Percentiles rank a stretch among this genome's conserved stretches.
Evolutionary conservation across 1,284 basidiomycete species (phyloP).

Genomic region (Pterulicium gracile): DNA sequence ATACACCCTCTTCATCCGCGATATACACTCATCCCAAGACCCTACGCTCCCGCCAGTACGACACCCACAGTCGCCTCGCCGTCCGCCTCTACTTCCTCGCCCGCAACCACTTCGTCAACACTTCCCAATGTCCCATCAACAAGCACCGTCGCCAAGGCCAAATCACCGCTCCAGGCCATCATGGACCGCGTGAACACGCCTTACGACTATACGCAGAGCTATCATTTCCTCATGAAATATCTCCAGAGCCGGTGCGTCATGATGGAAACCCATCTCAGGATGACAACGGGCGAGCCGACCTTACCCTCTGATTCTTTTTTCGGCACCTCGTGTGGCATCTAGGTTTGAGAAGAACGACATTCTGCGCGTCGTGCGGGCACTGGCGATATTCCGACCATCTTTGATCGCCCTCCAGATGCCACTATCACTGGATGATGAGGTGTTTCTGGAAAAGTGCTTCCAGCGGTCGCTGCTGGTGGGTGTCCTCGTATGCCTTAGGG

Average conservation of each 20-base stretch:
- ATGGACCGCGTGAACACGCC: constrained; percentile 69
- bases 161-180: constrained; percentile 48
- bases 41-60: background rate
- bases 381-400: constrained; percentile 91
- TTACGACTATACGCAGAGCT: constrained; percentile 89
- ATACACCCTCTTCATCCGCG: constrained; percentile 36
- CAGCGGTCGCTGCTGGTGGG: constrained; percentile 84
- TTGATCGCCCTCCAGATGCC: constrained; percentile 96
- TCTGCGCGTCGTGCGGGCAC: constrained; percentile 84
- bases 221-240: constrained; percentile 91
- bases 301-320: constrained; percentile 30
- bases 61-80: background rate
- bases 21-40: constrained; percentile 31
- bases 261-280: constrained; percentile 19
- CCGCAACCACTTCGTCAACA: constrained; percentile 14
- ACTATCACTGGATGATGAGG: constrained; percentile 84
- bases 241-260: constrained; percentile 68
- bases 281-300: constrained; percentile 27
- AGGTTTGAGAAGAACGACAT: constrained; percentile 96
- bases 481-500: constrained; percentile 12
- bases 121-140: constrained; percentile 16
- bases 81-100: constrained; percentile 21
- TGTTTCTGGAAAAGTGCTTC: constrained; percentile 93
- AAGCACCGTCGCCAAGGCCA: constrained; percentile 11
- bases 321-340: constrained; percentile 14